Percentiles rank a stretch among this genome's conserved stretches.
phyloP scores from a whole-genome alignment of 148 eudicot species.

The Oxyria digyna region DNA sequence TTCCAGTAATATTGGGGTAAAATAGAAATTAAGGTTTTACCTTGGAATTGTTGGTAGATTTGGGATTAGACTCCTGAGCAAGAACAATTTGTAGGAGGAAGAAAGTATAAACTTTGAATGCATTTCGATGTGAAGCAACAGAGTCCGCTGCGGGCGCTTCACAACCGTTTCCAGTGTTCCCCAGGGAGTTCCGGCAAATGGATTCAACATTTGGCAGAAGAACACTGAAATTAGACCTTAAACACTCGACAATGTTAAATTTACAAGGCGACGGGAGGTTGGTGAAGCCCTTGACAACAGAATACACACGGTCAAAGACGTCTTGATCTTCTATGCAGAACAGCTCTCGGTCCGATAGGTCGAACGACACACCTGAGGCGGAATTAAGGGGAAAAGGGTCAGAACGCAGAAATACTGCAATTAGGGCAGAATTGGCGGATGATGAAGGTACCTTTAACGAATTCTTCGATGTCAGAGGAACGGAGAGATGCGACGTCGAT shows the following conservation, averaged over 20 bases:
- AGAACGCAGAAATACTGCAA: background rate
- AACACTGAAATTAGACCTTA: constrained; percentile 79
- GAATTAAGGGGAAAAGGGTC: background rate
- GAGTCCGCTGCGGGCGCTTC: constrained; percentile 30
- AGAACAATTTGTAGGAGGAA: constrained; percentile 59
- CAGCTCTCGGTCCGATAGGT: constrained; percentile 67
- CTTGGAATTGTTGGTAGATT: constrained; percentile 31
- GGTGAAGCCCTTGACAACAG: constrained; percentile 52
- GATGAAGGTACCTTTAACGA: constrained; percentile 52
- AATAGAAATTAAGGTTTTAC: constrained; percentile 19
- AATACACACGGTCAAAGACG: constrained; percentile 70
- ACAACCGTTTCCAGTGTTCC: constrained; percentile 17
- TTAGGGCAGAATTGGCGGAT: background rate
- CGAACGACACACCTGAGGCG: constrained; percentile 58
- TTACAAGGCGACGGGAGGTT: constrained; percentile 41
- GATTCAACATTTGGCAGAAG: constrained; percentile 79
- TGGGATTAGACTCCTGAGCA: constrained; percentile 35
- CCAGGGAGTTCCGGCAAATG: constrained; percentile 29
- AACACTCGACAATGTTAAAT: constrained; percentile 54
- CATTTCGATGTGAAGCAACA: constrained; percentile 67
- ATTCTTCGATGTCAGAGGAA: constrained; percentile 74
- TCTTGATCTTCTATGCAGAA: constrained; percentile 87
- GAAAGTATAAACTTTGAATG: constrained; percentile 75
- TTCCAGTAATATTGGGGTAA: background rate
- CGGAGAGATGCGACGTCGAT: constrained; percentile 38